phyloP scores from a whole-genome alignment of 169 alveolate species.

The Miamiensis avidus region DNA sequence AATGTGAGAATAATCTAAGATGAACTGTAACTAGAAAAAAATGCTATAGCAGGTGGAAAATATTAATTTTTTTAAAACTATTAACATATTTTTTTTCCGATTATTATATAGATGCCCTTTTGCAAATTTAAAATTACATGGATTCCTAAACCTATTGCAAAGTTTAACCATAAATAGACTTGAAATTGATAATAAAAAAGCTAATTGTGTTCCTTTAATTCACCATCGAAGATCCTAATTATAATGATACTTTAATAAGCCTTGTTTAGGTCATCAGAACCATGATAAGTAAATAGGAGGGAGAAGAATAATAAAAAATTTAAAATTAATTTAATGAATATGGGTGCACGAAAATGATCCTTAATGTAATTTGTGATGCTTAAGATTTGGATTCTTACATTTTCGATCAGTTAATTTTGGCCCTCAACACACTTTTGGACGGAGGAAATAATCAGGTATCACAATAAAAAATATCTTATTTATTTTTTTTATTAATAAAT shows the following conservation, averaged over 20 bases:
- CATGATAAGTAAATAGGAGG: background rate
- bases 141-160: background rate
- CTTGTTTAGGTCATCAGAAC: background rate
- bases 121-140: too few species aligned
- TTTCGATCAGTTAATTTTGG: constrained; percentile 21
- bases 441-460: constrained; percentile 39
- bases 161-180: background rate
- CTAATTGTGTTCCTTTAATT: background rate
- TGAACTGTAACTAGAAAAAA: background rate
- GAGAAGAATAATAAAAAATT: constrained; percentile 22
- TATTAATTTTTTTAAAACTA: too few species aligned
- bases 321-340: constrained; percentile 36
- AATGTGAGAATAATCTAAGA: background rate
- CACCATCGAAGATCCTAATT: background rate
- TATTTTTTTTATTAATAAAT: too few species aligned
- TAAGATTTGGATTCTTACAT: constrained; percentile 19
- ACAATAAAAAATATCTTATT: too few species aligned
- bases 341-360: constrained; percentile 39
- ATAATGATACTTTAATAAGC: constrained; percentile 2
- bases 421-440: constrained; percentile 27
- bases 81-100: too few species aligned
- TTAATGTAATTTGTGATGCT: constrained; percentile 26
- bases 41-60: background rate
- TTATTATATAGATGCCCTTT: background rate
- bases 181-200: too few species aligned